Evolutionary conservation across 2,329 filamentous ascomycete species (phyloP), one percentile per base, ranked within the genome.

Genomic region (Neophaeococcomyces mojaviensis): DNA sequence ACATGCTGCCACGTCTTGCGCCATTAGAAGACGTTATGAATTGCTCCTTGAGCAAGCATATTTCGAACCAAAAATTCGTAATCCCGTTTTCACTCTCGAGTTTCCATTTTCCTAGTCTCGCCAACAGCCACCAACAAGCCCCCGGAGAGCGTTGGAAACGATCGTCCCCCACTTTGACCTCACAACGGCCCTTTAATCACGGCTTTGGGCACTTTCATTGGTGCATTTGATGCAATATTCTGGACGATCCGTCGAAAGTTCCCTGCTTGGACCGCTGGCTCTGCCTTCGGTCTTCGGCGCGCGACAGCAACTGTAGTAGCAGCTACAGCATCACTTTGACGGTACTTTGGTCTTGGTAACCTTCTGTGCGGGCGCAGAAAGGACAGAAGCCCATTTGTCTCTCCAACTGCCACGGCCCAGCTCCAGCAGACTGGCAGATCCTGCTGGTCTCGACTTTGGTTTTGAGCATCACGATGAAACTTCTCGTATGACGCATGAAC

Each of bases 401-500:
- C 18, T 36, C 20, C 24, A 22, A 13, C 8, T 24, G 30, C 40
- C 34, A 33, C n/a, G 12, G 12, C 15, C 33, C 32, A 37, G 15
- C 24, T 30, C 24, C 32, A 44, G 32, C 41, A 44, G 41, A 44
- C 41, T 44, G 41, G 41, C 41, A 34, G 9, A 18, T 26, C 22
- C 20, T 30, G 41, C 41, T 44, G 32, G 41, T 44, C 41, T 44
- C 22, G 32, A 30, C 8, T n/a, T 26, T 37, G 24, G 3, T 44
- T 7, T 32, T 15, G 10, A 18, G 20, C 16, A 31, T 39, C 43
- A 46, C 43, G 20, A 46, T 46, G 43, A 39, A 22, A 46, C 9
- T 26, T 46, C 43, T 46, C 43, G 43, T 33, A 46, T 46, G 43
- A 46, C 43, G 35, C 36, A 39, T 39, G 43, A 39, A 46, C 34